A percentile compares a stretch with the other conserved stretches of the same genome.
Evolutionary conservation across 2,329 filamentous ascomycete genomes (phyloP).

Genomic region (Knoxdaviesia proteae): DNA sequence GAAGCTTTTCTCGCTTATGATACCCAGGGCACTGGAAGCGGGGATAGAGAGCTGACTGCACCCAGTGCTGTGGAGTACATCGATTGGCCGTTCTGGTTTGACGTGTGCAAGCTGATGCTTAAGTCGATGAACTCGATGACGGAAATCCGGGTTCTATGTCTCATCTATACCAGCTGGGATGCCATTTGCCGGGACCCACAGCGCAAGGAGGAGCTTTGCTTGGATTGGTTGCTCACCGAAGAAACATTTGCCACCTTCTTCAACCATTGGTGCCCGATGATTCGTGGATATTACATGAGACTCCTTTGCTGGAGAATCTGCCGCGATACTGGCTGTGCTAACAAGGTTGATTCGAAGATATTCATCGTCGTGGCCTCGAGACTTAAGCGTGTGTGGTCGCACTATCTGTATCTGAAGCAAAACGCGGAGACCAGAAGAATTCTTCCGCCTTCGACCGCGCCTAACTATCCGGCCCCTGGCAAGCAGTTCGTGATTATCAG

Average conservation of each 20-base stretch:
- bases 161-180: slow-evolving; percentile 66
- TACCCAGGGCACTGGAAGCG: slow-evolving; percentile 13
- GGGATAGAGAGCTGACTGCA: too few species aligned
- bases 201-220: slow-evolving; percentile 49
- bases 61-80: slow-evolving; percentile 22
- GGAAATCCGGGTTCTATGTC: slow-evolving; percentile 65
- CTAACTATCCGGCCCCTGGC: slow-evolving; percentile 68
- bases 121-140: slow-evolving; percentile 76
- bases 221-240: slow-evolving; percentile 55
- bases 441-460: slow-evolving; percentile 47
- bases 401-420: slow-evolving; percentile 57
- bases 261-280: slow-evolving; percentile 92
- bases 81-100: slow-evolving; percentile 72
- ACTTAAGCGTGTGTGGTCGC: slow-evolving; percentile 53
- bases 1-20: slow-evolving; percentile 39
- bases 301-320: slow-evolving; percentile 78
- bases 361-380: slow-evolving; percentile 46
- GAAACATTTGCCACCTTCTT: slow-evolving; percentile 64
- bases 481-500: slow-evolving; percentile 77
- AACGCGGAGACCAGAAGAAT: slow-evolving; percentile 28
- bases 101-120: slow-evolving; percentile 59
- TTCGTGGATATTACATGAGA: slow-evolving; percentile 80
- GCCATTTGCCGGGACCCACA: slow-evolving; percentile 42
- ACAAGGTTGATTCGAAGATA: slow-evolving; percentile 50
- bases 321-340: slow-evolving; percentile 46